Conservation (phyloP, 169 alveolate species). For the Theileria equi region DNA sequence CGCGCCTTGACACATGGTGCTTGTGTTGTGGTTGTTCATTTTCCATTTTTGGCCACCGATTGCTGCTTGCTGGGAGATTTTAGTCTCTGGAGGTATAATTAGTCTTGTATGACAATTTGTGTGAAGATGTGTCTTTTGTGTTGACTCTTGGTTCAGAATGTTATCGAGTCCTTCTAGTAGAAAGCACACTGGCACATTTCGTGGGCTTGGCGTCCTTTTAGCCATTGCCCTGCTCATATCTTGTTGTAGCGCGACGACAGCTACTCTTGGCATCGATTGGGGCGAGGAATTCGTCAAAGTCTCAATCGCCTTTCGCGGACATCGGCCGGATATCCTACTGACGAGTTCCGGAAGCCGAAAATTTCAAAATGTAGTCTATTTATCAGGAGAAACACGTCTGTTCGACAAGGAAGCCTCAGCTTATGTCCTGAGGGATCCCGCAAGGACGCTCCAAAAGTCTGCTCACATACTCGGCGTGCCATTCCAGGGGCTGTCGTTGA, state of each 20-base stretch:
- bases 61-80: too few relatives aligned
- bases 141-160: too few relatives aligned
- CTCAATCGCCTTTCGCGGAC: slow-evolving; percentile 73
- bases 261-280: slow-evolving; percentile 72
- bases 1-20: too few relatives aligned
- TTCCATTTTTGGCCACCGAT: too few relatives aligned
- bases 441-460: slow-evolving; percentile 36
- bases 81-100: too few relatives aligned
- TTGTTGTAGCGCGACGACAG: slow-evolving; percentile 24
- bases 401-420: slow-evolving; percentile 68
- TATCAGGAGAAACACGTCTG: slow-evolving; percentile 63
- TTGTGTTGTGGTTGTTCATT: too few relatives aligned
- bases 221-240: too few relatives aligned
- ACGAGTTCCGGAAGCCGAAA: slow-evolving; percentile 74
- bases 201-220: too few relatives aligned
- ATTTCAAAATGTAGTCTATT: slow-evolving; percentile 66
- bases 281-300: slow-evolving; percentile 76
- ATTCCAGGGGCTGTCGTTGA: neutral
- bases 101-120: neutral
- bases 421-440: slow-evolving; percentile 25
- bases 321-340: slow-evolving; percentile 69
- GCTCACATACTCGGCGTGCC: slow-evolving; percentile 56
- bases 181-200: too few relatives aligned
- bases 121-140: slow-evolving; percentile 4
- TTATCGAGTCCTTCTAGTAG: too few relatives aligned